Evolutionary conservation across 768 basidiomycete species (phyloP), one percentile per base, ranked within the genome.

Genomic region (Neoboletus subvelutipes): DNA sequence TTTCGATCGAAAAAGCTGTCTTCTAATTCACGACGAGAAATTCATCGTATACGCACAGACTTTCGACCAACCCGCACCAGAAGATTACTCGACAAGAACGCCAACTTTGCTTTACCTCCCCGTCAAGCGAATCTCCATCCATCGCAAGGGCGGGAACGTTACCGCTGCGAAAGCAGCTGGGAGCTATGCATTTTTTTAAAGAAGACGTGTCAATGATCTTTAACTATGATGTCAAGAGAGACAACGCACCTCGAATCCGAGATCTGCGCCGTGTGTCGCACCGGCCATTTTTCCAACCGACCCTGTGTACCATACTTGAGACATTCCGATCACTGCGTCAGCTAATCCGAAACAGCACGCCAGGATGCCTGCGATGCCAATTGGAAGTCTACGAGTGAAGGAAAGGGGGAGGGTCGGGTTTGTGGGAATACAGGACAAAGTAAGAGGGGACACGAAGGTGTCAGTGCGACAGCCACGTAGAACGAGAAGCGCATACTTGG

Each of bases 241-340:
- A 2, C 6, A 36, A 1, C 73, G 31, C 29, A 80, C 78, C 73
- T 83, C 82, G 54, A 83, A 83, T 33, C 82, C 82, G 31, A 83
- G 71, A 62, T 83, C 82, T 1, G 79, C 81, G 33, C 82, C 81
- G 40, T 65, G 76, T 12, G 37, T 24, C 3, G 65, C 73, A 13
- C 80, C 80, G 5, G 80, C 77, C 45, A 74, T 56, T 46, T 63
- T 64, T 3, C 74, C 83, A 3, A 83, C 62, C 0, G 81, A 81
- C 1, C 83, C 83, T 1, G 75, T 78, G 54, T 81, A 83, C 80
- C 81, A 81, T 7, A 70, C 72, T 56, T 80, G 75, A 9, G 81
- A 76, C 82, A 83, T 84, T 2, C 80, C 78, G 5, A 82, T 67
- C 1, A 83, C 77, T 0, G 81, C 81, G 1, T 80, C 80, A 0